Conservation (phyloP, 2,329 filamentous ascomycete species). For the Colletotrichum sp. region DNA sequence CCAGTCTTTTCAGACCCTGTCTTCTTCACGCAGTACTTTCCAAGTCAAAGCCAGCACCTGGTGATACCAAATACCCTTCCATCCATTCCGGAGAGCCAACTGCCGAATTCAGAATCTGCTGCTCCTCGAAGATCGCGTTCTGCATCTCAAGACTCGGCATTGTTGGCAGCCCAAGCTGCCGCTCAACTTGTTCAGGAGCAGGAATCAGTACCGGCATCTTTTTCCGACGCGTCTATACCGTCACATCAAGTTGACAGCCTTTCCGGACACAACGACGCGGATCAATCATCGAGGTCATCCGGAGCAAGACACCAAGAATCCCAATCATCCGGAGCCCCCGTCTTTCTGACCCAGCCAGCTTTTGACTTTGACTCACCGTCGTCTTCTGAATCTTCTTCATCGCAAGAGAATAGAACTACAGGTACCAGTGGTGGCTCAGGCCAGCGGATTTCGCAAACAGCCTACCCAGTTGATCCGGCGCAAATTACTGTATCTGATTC, state of each 20-base stretch:
- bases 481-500: conserved; percentile 2
- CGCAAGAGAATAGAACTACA: not conserved
- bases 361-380: not conserved
- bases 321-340: not conserved
- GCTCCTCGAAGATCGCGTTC: not conserved
- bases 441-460: not conserved
- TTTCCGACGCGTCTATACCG: conserved; percentile 1
- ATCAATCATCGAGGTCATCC: not conserved
- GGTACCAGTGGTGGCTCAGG: not conserved
- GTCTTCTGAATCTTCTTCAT: not conserved
- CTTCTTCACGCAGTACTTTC: not conserved
- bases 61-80: not conserved
- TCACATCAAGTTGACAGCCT: conserved; percentile 12
- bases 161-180: not conserved
- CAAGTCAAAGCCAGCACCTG: not conserved
- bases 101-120: not conserved
- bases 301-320: not conserved
- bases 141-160: not conserved
- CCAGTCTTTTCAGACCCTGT: not conserved
- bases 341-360: conserved; percentile 10
- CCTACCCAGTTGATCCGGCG: not conserved
- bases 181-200: not conserved
- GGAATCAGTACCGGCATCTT: not conserved
- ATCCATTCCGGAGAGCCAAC: not conserved
- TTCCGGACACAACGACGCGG: not conserved